phyloP scores from a whole-genome alignment of 2,329 filamentous ascomycete species.

The Penicillium sp. region DNA sequence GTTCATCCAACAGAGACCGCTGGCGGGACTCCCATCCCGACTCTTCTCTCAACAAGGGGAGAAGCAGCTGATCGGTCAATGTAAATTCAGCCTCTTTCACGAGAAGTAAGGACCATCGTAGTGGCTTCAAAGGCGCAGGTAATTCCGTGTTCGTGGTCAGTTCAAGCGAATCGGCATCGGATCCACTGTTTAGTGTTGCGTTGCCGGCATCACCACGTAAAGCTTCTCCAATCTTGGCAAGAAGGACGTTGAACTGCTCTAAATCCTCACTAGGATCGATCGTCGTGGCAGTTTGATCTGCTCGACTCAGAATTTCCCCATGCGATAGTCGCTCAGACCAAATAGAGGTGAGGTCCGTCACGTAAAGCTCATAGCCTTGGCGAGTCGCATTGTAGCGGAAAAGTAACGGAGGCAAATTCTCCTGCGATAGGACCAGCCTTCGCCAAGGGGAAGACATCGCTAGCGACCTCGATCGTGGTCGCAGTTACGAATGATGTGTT shows the following conservation, averaged over 20 bases:
- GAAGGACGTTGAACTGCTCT: conserved; percentile 51
- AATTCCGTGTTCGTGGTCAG: conserved; percentile 47
- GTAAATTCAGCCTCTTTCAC: conserved; percentile 35
- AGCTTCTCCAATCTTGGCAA: conserved; percentile 51
- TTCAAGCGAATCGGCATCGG: conserved; percentile 35
- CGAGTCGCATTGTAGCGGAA: conserved; percentile 33
- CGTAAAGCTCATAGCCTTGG: conserved; percentile 46
- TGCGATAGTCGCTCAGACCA: conserved; percentile 51
- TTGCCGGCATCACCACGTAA: conserved; percentile 35
- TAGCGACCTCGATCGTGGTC: neutral
- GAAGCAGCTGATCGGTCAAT: conserved; percentile 48
- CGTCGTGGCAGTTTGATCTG: conserved; percentile 46
- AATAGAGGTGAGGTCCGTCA: conserved; percentile 55
- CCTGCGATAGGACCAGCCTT: conserved; percentile 26
- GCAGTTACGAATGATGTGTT: neutral
- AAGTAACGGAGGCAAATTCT: conserved; percentile 34
- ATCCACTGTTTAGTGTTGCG: conserved; percentile 26
- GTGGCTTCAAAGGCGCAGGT: conserved; percentile 48
- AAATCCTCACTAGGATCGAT: conserved; percentile 56
- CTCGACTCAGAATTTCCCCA: conserved; percentile 45
- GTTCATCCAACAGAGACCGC: conserved; percentile 44
- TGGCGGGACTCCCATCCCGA: conserved; percentile 46
- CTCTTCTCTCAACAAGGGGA: conserved; percentile 49
- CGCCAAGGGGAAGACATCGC: conserved; percentile 36
- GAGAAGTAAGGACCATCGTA: conserved; percentile 51